Evolutionary conservation across 345 rosid species (phyloP).

Genomic region (Hibiscus mutabilis): DNA sequence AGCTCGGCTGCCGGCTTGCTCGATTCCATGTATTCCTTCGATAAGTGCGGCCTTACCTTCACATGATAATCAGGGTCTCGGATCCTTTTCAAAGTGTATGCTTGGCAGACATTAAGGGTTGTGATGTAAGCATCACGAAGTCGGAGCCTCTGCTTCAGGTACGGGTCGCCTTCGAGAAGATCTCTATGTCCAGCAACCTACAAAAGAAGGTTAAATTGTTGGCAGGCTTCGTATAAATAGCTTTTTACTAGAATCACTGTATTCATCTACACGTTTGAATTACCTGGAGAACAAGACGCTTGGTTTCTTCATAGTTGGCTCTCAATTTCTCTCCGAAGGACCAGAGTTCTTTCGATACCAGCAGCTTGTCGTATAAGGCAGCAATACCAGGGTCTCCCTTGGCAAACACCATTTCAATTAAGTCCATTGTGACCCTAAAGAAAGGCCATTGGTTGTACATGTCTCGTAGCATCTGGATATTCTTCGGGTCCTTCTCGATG

Average conservation of each 20-base stretch:
- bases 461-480: constrained; percentile 80
- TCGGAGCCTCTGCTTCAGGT: constrained; percentile 87
- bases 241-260: background rate
- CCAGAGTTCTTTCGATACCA: constrained; percentile 64
- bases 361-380: constrained; percentile 76
- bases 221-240: background rate
- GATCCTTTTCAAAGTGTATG: constrained; percentile 76
- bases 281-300: constrained; percentile 84
- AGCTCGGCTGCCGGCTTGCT: constrained; percentile 78
- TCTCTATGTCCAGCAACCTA: constrained; percentile 83
- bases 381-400: constrained; percentile 97
- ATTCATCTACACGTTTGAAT: background rate
- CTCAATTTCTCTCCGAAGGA: constrained; percentile 75
- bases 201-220: background rate
- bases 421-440: constrained; percentile 87
- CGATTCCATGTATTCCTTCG: constrained; percentile 64
- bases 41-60: constrained; percentile 57
- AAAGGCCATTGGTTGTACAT: constrained; percentile 98
- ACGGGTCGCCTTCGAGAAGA: constrained; percentile 93
- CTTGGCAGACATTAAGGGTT: constrained; percentile 84
- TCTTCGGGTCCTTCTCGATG: constrained; percentile 60
- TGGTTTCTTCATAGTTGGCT: constrained; percentile 60
- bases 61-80: constrained; percentile 77
- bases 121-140: constrained; percentile 92
- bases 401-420: constrained; percentile 96